Conservation (phyloP, 164 flowering plant genomes). For the Cinnamomum chago region DNA sequence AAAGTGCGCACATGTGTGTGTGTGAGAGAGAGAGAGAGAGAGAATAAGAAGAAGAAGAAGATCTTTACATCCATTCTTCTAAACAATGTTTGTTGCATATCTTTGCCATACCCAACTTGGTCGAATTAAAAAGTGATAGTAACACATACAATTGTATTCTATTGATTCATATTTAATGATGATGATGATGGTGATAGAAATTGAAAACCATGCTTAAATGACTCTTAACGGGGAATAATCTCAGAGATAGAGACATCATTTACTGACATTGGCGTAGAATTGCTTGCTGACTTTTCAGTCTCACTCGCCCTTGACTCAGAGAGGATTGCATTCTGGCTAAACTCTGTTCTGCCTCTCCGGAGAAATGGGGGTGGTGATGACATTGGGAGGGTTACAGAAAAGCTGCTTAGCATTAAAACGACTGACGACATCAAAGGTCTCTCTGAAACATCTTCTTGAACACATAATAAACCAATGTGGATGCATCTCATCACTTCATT, state of each 20-base stretch:
- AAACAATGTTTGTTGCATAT: too few relatives aligned
- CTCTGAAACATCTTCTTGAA: conserved; percentile 6
- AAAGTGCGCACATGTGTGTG: too few relatives aligned
- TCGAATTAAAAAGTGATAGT: too few relatives aligned
- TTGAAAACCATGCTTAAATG: neutral
- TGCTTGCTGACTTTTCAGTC: neutral
- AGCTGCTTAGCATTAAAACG: conserved; percentile 6
- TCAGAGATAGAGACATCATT: neutral
- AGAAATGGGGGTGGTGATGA: conserved; percentile 4
- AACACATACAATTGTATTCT: too few relatives aligned
- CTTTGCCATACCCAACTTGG: too few relatives aligned
- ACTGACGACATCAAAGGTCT: conserved; percentile 7
- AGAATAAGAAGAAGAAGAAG: too few relatives aligned
- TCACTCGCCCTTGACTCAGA: neutral
- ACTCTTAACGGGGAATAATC: neutral
- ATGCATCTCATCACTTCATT: conserved; percentile 4
- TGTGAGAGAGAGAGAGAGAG: too few relatives aligned
- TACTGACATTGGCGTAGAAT: neutral
- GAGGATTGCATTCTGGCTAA: neutral
- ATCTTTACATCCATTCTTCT: too few relatives aligned
- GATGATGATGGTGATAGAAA: too few relatives aligned
- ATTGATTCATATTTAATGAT: too few relatives aligned
- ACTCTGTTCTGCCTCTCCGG: neutral
- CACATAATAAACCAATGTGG: conserved; percentile 10
- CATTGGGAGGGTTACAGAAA: neutral